phyloP scores from a whole-genome alignment of 2,329 filamentous ascomycete species.

The Trichophaea hybrida region DNA sequence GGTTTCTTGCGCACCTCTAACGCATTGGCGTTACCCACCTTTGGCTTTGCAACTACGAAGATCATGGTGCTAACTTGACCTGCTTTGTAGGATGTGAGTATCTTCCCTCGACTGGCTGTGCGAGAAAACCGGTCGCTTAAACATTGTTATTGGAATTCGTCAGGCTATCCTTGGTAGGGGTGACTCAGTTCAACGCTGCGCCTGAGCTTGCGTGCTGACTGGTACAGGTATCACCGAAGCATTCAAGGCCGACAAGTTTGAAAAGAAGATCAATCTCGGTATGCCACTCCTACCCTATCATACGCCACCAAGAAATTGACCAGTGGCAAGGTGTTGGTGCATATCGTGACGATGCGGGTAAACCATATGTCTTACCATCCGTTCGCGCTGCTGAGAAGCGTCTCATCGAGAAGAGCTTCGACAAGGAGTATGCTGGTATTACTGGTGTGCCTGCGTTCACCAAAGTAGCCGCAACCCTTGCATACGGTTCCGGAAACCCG shows the following conservation, averaged over 20 bases:
- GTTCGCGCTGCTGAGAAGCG: constrained; percentile 63
- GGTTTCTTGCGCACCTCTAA: constrained; percentile 33
- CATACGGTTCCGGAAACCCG: constrained; percentile 69
- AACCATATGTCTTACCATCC: constrained; percentile 93
- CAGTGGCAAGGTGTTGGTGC: constrained; percentile 65
- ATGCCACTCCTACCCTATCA: constrained; percentile 28
- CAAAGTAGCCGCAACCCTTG: constrained; percentile 75
- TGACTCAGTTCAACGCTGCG: constrained; percentile 11
- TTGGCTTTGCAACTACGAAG: constrained; percentile 29
- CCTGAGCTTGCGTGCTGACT: not conserved
- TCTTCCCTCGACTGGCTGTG: not conserved
- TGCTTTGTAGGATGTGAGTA: constrained; percentile 32
- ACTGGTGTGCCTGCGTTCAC: constrained; percentile 92
- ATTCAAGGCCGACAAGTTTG: constrained; percentile 90
- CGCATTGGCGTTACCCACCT: not conserved
- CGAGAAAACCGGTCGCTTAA: not conserved
- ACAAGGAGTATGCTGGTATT: constrained; percentile 90
- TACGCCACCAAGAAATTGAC: not conserved
- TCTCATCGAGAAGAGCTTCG: constrained; percentile 54
- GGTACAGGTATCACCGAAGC: constrained; percentile 76
- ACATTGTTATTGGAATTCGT: constrained; percentile 1
- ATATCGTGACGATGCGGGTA: constrained; percentile 95
- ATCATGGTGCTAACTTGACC: constrained; percentile 1
- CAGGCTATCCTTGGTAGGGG: constrained; percentile 63
- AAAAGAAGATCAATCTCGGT: constrained; percentile 96